Conservation (phyloP, 129 eudicot species). For the Tanacetum coccineum region DNA sequence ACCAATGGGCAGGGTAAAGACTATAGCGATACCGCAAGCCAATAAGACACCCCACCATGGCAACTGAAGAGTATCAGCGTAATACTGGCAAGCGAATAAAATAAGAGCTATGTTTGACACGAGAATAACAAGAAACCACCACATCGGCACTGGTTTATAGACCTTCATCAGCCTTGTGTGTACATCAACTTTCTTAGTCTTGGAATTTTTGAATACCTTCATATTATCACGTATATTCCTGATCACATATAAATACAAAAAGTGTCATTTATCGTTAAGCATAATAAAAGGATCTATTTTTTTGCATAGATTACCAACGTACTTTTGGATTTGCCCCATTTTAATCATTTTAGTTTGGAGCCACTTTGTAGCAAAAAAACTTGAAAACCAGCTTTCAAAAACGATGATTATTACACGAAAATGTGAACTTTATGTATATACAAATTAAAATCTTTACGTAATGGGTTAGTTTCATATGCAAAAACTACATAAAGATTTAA, state of each 20-base stretch:
- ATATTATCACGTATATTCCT: slow-evolving; percentile 46
- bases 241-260: slow-evolving; percentile 17
- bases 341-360: too few species aligned
- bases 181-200: slow-evolving; percentile 46
- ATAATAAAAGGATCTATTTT: too few species aligned
- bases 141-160: slow-evolving; percentile 59
- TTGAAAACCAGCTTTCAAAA: too few species aligned
- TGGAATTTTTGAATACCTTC: slow-evolving; percentile 25
- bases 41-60: slow-evolving; percentile 72
- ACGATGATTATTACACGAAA: too few species aligned
- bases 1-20: slow-evolving; percentile 68
- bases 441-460: too few species aligned
- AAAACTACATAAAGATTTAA: too few species aligned
- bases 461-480: too few species aligned
- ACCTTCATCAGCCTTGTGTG: slow-evolving; percentile 63
- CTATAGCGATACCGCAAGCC: slow-evolving; percentile 45
- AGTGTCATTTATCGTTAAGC: background rate
- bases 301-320: too few species aligned
- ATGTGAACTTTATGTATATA: too few species aligned
- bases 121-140: slow-evolving; percentile 59
- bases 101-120: slow-evolving; percentile 37
- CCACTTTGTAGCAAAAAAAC: too few species aligned
- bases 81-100: slow-evolving; percentile 34
- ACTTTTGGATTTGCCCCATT: too few species aligned
- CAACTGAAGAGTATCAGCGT: slow-evolving; percentile 47